Base-by-base conservation (phyloP, 805 yeast genomes). In the Cyberlindnera euphorbiae region DNA sequence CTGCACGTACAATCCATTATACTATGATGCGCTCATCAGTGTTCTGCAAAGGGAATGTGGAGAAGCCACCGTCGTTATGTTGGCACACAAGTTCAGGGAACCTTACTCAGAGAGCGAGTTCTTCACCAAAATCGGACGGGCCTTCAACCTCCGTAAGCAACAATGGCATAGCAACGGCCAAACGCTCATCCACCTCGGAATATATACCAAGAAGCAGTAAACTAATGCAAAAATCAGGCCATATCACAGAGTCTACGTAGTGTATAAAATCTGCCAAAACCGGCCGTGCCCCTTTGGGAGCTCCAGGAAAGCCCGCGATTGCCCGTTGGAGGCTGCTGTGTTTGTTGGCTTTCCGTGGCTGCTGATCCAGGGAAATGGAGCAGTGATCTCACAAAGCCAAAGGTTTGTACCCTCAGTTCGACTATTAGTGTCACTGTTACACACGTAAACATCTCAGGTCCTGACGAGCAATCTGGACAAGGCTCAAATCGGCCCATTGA, bases 1-100 rank as follows among this genome's bases (percentile, higher is more conserved):
- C 41, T 67, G 72, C 33, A 65, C 69, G 0, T 67, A 67, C 38
- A 67, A 67, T 38, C 62, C 67, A 2, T 46, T 56, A 17, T 63
- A 64, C 44, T 66, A 63, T 38, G 64, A 59, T 26, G 47, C 57
- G 1, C 39, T 67, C 29, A 42, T 64, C 13, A 49, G 43, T 4
- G 64, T 59, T 4, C 39, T 67, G 16, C 33, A 37, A 13, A 37
- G 48, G 22, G 57, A 53, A 17, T 24, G 42, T 1, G 25, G 19
- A 1, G 8, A 21, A 2, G 27, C 30, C 6, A 47, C 56, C 2
- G 40, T 30, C 18, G 36, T 52, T 5, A 2, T 51, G 8, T 17
- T 53, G 2, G 50, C 46, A 1, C 58, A 53, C 34, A 53, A 52
- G 41, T 53, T 52, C 39, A 44, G 58, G 36, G 57, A 53, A 24